Evolutionary conservation across 176 grass and related monocot species (phyloP), one percentile per base, ranked within the genome.

Genomic region (Typha latifolia): DNA sequence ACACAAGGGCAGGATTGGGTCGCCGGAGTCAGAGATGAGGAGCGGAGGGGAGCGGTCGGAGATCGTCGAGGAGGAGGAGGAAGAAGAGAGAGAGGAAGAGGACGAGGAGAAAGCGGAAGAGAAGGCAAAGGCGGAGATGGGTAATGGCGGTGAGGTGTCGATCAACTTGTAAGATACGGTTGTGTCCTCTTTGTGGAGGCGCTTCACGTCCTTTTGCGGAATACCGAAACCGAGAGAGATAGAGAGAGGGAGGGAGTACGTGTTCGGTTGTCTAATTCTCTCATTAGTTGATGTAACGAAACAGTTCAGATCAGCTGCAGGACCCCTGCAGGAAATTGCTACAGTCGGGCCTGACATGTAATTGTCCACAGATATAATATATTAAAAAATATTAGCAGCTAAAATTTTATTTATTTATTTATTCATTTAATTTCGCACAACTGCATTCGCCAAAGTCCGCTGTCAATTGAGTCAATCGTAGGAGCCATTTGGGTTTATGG

Each of bases 31-130:
- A 5, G 53, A 59, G 18, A 59, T 59, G 53, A 59, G 53, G 53
- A 59, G 53, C 53, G n/a, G 53, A 16, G 53, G 53, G 16, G 53
- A 59, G 53, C 53, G n/a, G 18, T 59, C 53, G 53, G 53, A 59
- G n/a, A 21, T 19, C 6, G 53, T 0, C 14, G 53, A 59, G 53
- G 53, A 19, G 53, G 53, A 57, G 15, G n/a, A 21, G 16, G 53
- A 57, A 16, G n/a, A 57, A 16, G 19, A 20, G 16, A 16, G 5
- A 2, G 15, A 0, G 16, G 52, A 57, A 10, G 52, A 56, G 9
- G 52, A 56, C 0, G 52, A 21, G 4, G 53, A 59, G 18, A n/a
- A 18, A n/a, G 51, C 4, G 18, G 53, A 6, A 14, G 16, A 6
- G n/a, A 11, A 16, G 18, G 20, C 10, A 18, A 59, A 59, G 53